Conservation (phyloP, 768 basidiomycete species). For the Boletus tylopilopsis region DNA sequence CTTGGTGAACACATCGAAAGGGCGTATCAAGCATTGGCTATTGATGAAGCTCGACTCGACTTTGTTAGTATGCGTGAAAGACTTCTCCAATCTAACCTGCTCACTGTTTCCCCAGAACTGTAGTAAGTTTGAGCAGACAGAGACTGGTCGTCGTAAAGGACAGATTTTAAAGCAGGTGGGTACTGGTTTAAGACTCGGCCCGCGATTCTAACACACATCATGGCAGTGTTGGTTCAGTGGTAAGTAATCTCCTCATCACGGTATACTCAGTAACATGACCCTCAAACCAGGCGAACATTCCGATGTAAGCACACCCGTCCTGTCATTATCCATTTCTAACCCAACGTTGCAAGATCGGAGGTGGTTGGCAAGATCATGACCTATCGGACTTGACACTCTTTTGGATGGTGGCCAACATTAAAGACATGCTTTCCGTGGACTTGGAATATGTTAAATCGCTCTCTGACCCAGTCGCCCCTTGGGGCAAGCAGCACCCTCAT, state of each 20-base stretch:
- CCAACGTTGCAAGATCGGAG: slow-evolving; percentile 49
- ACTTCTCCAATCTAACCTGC: background rate
- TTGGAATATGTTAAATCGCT: slow-evolving; percentile 47
- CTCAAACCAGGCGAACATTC: slow-evolving; percentile 27
- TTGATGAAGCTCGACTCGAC: slow-evolving; percentile 63
- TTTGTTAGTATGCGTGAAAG: slow-evolving; percentile 45
- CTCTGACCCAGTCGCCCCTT: slow-evolving; percentile 48
- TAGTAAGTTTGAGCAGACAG: slow-evolving; percentile 60
- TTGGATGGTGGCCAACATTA: slow-evolving; percentile 64
- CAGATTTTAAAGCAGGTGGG: slow-evolving; percentile 63
- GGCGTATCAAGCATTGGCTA: slow-evolving; percentile 67
- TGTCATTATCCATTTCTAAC: background rate
- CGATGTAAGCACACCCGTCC: slow-evolving; percentile 9
- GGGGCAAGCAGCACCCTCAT: slow-evolving; percentile 63
- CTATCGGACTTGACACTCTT: slow-evolving; percentile 58
- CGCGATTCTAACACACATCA: slow-evolving; percentile 4
- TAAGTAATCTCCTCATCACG: slow-evolving; percentile 21
- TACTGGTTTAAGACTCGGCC: background rate
- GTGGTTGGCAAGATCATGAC: slow-evolving; percentile 66
- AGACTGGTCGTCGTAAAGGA: slow-evolving; percentile 45
- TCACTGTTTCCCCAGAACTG: slow-evolving; percentile 39
- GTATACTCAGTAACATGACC: slow-evolving; percentile 4
- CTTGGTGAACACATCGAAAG: slow-evolving; percentile 62
- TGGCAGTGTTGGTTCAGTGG: slow-evolving; percentile 70
- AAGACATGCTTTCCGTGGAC: slow-evolving; percentile 54